Base-by-base conservation (phyloP, 345 rosid species). In the Carallia pectinifolia region DNA sequence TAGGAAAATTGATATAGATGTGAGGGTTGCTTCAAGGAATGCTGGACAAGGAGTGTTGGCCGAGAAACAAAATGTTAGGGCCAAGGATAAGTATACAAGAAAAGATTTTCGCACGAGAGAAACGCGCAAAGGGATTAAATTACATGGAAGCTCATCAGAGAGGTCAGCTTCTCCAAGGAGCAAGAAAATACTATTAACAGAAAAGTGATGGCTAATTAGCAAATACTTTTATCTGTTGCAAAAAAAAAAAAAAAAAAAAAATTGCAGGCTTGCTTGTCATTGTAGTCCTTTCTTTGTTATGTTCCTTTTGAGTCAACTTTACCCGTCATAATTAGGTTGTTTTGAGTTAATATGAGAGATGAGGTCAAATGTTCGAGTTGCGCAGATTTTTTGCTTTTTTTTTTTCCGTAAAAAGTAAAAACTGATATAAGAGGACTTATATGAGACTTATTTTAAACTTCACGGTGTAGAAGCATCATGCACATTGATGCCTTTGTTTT, bases 201-300 rank as follows among this genome's bases (percentile, higher is more conserved):
- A 39, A 4, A 74, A 31, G 62, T 65, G 62, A 67, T 16, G 37
- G 37, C 65, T 47, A n/a, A 53, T 16, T 52, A 29, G 15, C 18
- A 63, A 36, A 50, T 13, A 27, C 18, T 50, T 62, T 53, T 40
- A 12, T 29, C 44, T 39, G 58, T 38, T 40, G 36, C 23, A 65
- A n/a, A n/a, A n/a, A n/a, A n/a, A n/a, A n/a, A n/a, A n/a, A n/a
- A n/a, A n/a, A n/a, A n/a, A 2, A 36, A 19, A 58, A 67, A 5
- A 59, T 27, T 47, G 61, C 61, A 66, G 66, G 71, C 58, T 36
- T 37, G 71, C 70, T 72, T 59, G 52, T 59, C 48, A 50, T 50
- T 40, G 60, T 27, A 4, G 38, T 59, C 52, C 3, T 23, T 9
- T 59, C 23, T 15, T 58, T 15, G 7, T 53, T 37, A 4, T 30